These are phyloP conservation scores for Chaetomium sp. DNA, from an alignment of 2,329 filamentous ascomycete genomes.

Conservation along the genomic window DNA sequence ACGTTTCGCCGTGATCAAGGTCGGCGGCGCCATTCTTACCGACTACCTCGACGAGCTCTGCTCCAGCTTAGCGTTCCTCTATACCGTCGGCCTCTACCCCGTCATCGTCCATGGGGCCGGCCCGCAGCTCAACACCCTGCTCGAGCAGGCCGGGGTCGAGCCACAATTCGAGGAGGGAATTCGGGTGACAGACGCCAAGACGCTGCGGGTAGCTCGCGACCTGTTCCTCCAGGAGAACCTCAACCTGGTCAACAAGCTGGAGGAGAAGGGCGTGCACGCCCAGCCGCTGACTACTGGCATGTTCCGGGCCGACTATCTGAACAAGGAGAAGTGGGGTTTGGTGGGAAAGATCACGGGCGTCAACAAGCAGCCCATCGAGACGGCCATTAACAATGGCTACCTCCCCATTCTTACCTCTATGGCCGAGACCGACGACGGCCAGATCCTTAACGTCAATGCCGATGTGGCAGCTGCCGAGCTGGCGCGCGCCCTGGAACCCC, in stretches of 20 bases:
- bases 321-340: conserved; percentile 92
- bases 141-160: conserved; percentile 86
- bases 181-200: conserved; percentile 91
- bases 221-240: conserved; percentile 94
- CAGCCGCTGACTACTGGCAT: conserved; percentile 85
- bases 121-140: conserved; percentile 85
- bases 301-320: conserved; percentile 87
- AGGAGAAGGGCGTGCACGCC: conserved; percentile 82
- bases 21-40: conserved; percentile 90
- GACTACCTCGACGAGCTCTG: conserved; percentile 91
- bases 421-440: conserved; percentile 86
- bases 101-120: conserved; percentile 94
- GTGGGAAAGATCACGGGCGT: conserved; percentile 94
- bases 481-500: conserved; percentile 77
- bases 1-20: conserved; percentile 97
- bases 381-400: conserved; percentile 83
- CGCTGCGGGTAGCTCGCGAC: conserved; percentile 80
- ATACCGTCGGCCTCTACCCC: conserved; percentile 90
- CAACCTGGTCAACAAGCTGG: conserved; percentile 82
- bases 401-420: conserved; percentile 93
- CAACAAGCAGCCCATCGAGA: conserved; percentile 83
- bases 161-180: conserved; percentile 96
- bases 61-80: conserved; percentile 81
- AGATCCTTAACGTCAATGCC: conserved; percentile 94
- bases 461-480: conserved; percentile 94